phyloP scores from a whole-genome alignment of 2,329 filamentous ascomycete species.

The Madurella mycetomatis region DNA sequence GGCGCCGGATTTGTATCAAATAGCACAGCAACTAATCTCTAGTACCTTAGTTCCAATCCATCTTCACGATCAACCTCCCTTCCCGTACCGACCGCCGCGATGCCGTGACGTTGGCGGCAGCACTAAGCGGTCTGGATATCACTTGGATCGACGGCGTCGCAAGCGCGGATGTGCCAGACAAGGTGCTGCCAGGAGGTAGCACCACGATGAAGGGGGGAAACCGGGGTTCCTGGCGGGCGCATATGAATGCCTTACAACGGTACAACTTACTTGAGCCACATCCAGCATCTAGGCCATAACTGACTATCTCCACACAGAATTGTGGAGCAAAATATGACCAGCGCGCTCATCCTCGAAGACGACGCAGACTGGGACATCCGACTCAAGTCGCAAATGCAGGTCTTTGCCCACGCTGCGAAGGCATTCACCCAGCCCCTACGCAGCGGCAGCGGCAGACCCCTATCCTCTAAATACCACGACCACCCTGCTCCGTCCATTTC shows the following conservation, averaged over 20 bases:
- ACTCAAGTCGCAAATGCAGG: constrained; percentile 43
- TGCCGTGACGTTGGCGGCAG: constrained; percentile 44
- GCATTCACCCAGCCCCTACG: constrained; percentile 32
- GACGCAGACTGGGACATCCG: constrained; percentile 55
- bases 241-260: constrained; percentile 34
- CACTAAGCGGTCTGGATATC: constrained; percentile 41
- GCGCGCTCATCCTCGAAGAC: constrained; percentile 52
- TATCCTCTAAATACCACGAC: constrained; percentile 5
- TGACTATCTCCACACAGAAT: constrained; percentile 29
- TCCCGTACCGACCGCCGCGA: constrained; percentile 48
- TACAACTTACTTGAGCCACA: not conserved
- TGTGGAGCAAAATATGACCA: constrained; percentile 41
- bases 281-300: not conserved
- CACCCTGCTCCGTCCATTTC: constrained; percentile 22
- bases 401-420: constrained; percentile 36
- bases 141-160: constrained; percentile 44
- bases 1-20: not conserved
- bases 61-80: constrained; percentile 50
- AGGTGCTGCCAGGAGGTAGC: constrained; percentile 32
- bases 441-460: not conserved
- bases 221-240: constrained; percentile 38
- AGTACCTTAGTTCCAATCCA: constrained; percentile 43
- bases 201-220: constrained; percentile 31
- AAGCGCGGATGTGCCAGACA: constrained; percentile 36
- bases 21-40: not conserved